Conservation (phyloP, 371 early-diverging fungal species). For the Apophysomyces trapeziformis region DNA sequence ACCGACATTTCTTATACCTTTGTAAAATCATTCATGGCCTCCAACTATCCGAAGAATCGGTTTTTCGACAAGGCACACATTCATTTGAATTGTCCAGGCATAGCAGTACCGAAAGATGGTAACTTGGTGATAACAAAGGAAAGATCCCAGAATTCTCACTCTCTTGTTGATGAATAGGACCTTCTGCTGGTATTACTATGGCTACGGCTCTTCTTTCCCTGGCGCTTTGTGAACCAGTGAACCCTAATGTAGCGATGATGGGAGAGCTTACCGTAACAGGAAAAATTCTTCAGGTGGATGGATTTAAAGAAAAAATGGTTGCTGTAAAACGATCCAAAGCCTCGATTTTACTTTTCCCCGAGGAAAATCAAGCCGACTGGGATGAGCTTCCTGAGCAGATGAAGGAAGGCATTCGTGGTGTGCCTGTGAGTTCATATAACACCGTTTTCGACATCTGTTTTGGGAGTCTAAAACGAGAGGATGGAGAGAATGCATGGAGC, state of each 20-base stretch:
- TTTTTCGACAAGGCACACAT: slow-evolving; percentile 87
- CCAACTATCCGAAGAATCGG: slow-evolving; percentile 75
- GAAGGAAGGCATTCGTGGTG: slow-evolving; percentile 81
- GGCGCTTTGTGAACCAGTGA: slow-evolving; percentile 74
- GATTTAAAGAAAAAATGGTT: slow-evolving; percentile 94
- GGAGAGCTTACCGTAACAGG: slow-evolving; percentile 96
- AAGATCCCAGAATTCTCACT: too few species aligned
- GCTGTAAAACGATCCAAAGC: slow-evolving; percentile 94
- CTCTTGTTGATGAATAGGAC: slow-evolving; percentile 52
- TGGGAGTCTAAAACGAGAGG: slow-evolving; percentile 35
- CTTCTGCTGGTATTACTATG: slow-evolving; percentile 95
- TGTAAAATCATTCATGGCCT: slow-evolving; percentile 77
- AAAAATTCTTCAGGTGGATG: slow-evolving; percentile 94
- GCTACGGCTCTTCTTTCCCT: slow-evolving; percentile 88
- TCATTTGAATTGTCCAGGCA: slow-evolving; percentile 96
- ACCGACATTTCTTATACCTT: slow-evolving; percentile 91
- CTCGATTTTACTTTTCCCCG: slow-evolving; percentile 84
- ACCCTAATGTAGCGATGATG: slow-evolving; percentile 91
- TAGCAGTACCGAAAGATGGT: slow-evolving; percentile 96
- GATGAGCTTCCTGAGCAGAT: slow-evolving; percentile 89
- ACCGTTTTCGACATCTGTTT: slow-evolving; percentile 60
- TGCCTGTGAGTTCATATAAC: slow-evolving; percentile 82
- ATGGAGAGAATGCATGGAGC: slow-evolving; percentile 40
- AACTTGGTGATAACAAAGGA: background rate
- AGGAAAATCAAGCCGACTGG: slow-evolving; percentile 88